Base-by-base conservation (phyloP, 2,329 filamentous ascomycete genomes). In the Lachnellula subtilissima region DNA sequence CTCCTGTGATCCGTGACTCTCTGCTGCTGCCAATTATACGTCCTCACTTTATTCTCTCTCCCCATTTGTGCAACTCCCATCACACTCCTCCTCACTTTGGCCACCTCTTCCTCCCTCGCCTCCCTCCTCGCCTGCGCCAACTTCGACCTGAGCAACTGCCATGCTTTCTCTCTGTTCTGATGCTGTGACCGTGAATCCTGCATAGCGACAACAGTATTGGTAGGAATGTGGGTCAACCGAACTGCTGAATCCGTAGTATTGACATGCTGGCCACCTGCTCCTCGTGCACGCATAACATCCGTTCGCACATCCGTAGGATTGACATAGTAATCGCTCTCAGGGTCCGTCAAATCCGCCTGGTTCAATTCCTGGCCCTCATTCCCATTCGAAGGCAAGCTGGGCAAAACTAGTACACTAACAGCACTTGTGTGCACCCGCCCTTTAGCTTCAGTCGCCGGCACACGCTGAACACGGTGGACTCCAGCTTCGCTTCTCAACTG, bases 231-330 rank as follows among this genome's bases (percentile, higher is more conserved):
- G 2, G 92, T 97, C 66, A 99, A 79, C 9, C 94, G 87, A 59
- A 99, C 89, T 3, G 94, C 94, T 32, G 91, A 96, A 75, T 99
- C 94, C 0, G 94, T 99, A 72, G 93, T 97, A 75, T 99, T 99
- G 70, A 99, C 94, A 73, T 99, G 94, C 75, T 99, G 94, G 0
- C 94, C 94, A 35, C 94, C 94, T 0, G 94, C 93, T 57, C 94
- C 94, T 47, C 90, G 79, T 0, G 94, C 91, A 15, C 92, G 83
- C 92, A 97, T 96, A 58, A 91, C 90, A 70, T 99, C 94, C 19
- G 84, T 78, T 51, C 81, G 81, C 23, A 99, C 91, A 57, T 99
- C 93, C 58, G 85, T 80, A 5, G 89, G 84, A 68, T 95, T 84
- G 57, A 99, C 80, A 74, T 92, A 96, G 74, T 96, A 97, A 69